Conservation (phyloP, 768 basidiomycete species). For the Trametopsis cervina region DNA sequence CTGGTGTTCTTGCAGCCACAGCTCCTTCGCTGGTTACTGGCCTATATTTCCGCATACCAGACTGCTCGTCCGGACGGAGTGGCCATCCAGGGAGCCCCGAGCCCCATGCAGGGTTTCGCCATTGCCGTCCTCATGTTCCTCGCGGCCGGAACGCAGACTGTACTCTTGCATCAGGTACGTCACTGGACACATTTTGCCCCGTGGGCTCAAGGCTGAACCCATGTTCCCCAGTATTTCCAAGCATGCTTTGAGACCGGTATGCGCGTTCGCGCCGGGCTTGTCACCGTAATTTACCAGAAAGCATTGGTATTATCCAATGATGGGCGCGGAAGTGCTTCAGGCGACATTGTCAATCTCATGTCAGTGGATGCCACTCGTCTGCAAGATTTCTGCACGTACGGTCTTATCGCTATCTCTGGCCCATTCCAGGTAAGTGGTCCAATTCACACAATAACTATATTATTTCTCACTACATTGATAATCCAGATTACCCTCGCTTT, state of each 20-base stretch:
- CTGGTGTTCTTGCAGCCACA: conserved; percentile 86
- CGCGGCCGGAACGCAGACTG: conserved; percentile 70
- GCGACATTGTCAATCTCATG: conserved; percentile 94
- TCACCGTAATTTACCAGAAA: conserved; percentile 82
- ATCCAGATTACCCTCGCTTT: conserved; percentile 79
- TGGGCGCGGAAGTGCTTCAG: conserved; percentile 72
- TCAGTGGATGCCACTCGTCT: conserved; percentile 76
- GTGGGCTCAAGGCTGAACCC: background rate
- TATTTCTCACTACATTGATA: too few relatives aligned
- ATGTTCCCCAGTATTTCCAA: conserved; percentile 67
- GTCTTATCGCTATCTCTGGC: conserved; percentile 78
- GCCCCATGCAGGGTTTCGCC: conserved; percentile 59
- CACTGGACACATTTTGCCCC: background rate
- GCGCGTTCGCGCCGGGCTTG: conserved; percentile 88
- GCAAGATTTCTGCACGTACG: conserved; percentile 78
- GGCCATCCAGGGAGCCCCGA: conserved; percentile 25
- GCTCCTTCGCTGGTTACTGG: conserved; percentile 69
- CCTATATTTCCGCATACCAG: conserved; percentile 79
- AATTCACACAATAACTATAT: too few relatives aligned
- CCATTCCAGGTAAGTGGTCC: conserved; percentile 75
- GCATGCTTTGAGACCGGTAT: conserved; percentile 79
- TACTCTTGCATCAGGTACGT: conserved; percentile 70
- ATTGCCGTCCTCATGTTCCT: conserved; percentile 78
- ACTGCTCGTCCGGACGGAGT: conserved; percentile 29
- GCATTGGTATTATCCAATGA: conserved; percentile 81